Evolutionary conservation across 352 stramenopile genomes (phyloP), one percentile per base, ranked within the genome.

Genomic region (Globisporangium paroecandrum): DNA sequence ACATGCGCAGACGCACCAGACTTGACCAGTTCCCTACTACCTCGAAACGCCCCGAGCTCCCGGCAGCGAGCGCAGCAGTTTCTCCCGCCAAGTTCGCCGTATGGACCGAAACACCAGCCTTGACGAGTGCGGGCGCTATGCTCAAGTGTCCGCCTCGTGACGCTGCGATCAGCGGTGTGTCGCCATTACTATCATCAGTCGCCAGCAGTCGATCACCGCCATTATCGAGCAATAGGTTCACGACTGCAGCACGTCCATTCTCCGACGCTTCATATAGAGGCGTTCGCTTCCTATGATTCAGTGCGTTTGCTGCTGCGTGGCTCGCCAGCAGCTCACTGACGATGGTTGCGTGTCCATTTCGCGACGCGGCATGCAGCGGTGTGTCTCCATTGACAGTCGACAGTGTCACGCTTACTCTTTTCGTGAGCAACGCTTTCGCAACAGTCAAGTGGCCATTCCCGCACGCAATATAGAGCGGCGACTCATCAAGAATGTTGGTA

Each of bases 61-160:
- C 57, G 6, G 57, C 57, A 51, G 34, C 57, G n/a, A 62, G 34
- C 10, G 34, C 57, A 32, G 57, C 29, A 12, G 34, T 62, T n/a
- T 62, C 57, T 32, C 34, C 29, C 8, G 1, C 12, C 2, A 15
- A 6, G 13, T 62, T 62, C 9, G n/a, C n/a, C 24, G 27, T 47
- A 8, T 25, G 4, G 4, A 38, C 4, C 10, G 57, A 53, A 22
- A 10, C 36, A 2, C 57, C 57, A 5, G 57, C 57, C 5, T n/a
- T 10, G 24, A 62, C 8, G 13, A 62, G 38, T 3, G n/a, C 13
- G 36, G 36, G 57, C 7, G 36, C 57, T 29, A 36, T 62, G 20
- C 22, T 34, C 34, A 62, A 53, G 38, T 53, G 57, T 12, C 34
- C 57, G 24, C 57, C 38, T 62, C 57, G 57, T 20, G 57, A 53